Evolutionary conservation across 2,329 filamentous ascomycete species (phyloP), one percentile per base, ranked within the genome.

Genomic region (Pseudogymnoascus sp.): DNA sequence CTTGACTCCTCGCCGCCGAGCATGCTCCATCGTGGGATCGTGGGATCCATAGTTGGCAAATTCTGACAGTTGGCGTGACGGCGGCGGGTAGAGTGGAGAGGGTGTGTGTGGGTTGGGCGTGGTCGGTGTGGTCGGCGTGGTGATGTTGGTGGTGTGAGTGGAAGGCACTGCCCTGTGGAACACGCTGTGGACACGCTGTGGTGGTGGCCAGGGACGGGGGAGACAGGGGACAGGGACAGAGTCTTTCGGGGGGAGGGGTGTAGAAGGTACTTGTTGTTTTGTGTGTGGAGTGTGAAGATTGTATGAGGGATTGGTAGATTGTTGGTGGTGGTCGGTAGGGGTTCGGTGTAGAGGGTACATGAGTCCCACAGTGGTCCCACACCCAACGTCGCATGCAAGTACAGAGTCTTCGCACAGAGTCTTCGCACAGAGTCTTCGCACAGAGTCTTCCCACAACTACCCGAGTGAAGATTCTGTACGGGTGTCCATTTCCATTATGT

Each of bases 11-110:
- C 50, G 50, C 50, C 46, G 46, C 46, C 46, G 50, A 34, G 50
- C n/a, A 1, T 21, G 50, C 10, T 56, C 25, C 50, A 56, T 56
- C 46, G 46, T 56, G 28, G 28, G 28, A 31, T 31, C 28, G 28
- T 31, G 11, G 50, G 28, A 28, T 16, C 28, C 50, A 56, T 56
- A 4, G 28, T 16, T 34, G 50, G 10, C 28, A 31, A 56, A 56
- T 56, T 56, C 28, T 56, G 50, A 56, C 50, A 56, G 50, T 56
- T 56, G 50, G 31, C 50, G 50, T 56, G 50, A 56, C 50, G 28
- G 50, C 50, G 50, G 28, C 50, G 50, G 50, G 5, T 34, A 56
- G 50, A 14, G 8, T 18, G 16, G 50, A 56, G 25, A 28, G 50
- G 50, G n/a, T 53, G 8, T 11, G 42, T 7, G 42, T 25, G 42